Evolutionary conservation across 2,329 filamentous ascomycete genomes (phyloP), one percentile per base, ranked within the genome.

Genomic region (Botryotinia globosa): DNA sequence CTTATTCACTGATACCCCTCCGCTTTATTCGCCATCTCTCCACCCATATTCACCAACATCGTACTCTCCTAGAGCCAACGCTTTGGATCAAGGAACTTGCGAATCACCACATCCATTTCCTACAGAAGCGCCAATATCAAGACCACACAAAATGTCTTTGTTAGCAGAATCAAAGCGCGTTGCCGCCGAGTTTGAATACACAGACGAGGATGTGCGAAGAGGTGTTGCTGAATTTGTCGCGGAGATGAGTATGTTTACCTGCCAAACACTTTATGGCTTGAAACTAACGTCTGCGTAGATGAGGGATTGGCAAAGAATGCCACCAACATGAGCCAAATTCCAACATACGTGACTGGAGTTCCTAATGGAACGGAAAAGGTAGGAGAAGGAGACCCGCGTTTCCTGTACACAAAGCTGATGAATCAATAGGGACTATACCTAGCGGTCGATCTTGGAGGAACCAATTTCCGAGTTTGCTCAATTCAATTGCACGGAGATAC

Each of bases 311-410:
- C 89, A 74, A 90, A 91, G 79, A 90, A 94, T 78, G 91, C 91
- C 75, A 91, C 93, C 45, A 94, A 91, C 77, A 84, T 99, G 85
- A 95, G 92, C 84, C 96, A 98, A 85, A 98, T 99, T 80, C 96
- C 96, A 12, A 97, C 94, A 59, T 99, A 97, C 83, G 95, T 99
- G 77, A 98, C 96, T 1, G 91, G 90, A 51, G 94, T 98, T 42
- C 96, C 96, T 80, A 96, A 98, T 87, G 96, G 96, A 78, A 98
- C 94, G 5, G 96, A 99, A 84, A 97, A 98, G 91, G 94, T 95
- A 84, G 78, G 78, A 29, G 54, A 59, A 25, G 18, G 16, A 22
- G 56, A 63, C 29, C 34, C 54, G 20, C 29, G 18, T 63, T 42
- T 69, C 48, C 58, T 14, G 18, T 59, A n/a, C 42, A 48, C 32